A percentile compares a stretch with the other conserved stretches of the same genome.
Evolutionary conservation across 805 yeast genomes (phyloP).

Genomic region (Monosporozyma unispora): DNA sequence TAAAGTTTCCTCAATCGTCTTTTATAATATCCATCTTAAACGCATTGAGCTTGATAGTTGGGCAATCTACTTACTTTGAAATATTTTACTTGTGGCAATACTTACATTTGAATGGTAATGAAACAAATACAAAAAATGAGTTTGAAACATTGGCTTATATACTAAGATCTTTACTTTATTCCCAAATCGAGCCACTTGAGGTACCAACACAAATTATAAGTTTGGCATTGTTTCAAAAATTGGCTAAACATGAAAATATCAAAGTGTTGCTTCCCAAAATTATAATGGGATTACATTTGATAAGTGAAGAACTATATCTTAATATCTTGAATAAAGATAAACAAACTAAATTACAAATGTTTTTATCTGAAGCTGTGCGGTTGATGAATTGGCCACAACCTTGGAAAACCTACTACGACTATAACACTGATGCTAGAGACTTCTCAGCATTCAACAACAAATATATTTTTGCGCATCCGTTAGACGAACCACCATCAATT

Average conservation of each 20-base stretch:
- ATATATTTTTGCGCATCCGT: slow-evolving; percentile 20
- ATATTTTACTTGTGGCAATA: slow-evolving; percentile 20
- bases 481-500: slow-evolving; percentile 29
- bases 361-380: slow-evolving; percentile 51
- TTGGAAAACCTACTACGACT: slow-evolving; percentile 52
- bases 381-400: slow-evolving; percentile 68
- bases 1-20: neutral
- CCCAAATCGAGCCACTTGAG: neutral
- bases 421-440: neutral
- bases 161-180: neutral
- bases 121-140: neutral
- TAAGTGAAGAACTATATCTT: slow-evolving; percentile 66
- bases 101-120: slow-evolving; percentile 4
- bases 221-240: slow-evolving; percentile 12
- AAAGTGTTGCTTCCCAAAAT: slow-evolving; percentile 41
- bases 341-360: slow-evolving; percentile 37
- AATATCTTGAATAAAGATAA: slow-evolving; percentile 37
- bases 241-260: slow-evolving; percentile 3
- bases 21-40: neutral
- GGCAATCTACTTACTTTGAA: slow-evolving; percentile 7
- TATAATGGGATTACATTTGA: slow-evolving; percentile 59
- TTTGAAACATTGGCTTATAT: slow-evolving; percentile 4
- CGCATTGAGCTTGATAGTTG: neutral
- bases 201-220: neutral
- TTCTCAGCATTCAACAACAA: neutral